Percentiles rank a stretch among this genome's conserved stretches.
phyloP scores from a whole-genome alignment of 352 stramenopile species.

The Albugo laibachii region DNA sequence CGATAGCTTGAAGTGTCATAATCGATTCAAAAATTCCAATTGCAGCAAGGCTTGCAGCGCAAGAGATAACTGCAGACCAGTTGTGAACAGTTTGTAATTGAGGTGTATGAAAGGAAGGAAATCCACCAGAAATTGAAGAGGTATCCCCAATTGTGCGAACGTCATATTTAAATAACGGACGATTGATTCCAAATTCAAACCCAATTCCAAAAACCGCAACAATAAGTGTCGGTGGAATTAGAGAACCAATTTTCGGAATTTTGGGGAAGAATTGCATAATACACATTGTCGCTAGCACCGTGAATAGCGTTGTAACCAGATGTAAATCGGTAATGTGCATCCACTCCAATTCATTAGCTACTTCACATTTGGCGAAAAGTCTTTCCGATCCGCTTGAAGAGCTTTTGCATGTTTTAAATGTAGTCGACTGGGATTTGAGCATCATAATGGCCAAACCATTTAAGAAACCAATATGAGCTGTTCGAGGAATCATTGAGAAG shows the following conservation, averaged over 20 bases:
- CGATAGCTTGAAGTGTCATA: constrained; percentile 85
- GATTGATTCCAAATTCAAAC: constrained; percentile 78
- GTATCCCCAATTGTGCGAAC: constrained; percentile 63
- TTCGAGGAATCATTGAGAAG: constrained; percentile 85
- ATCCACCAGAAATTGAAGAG: constrained; percentile 22
- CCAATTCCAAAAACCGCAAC: constrained; percentile 49
- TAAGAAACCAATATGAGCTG: constrained; percentile 91
- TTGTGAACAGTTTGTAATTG: constrained; percentile 15
- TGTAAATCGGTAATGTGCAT: constrained; percentile 31
- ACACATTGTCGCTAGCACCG: constrained; percentile 59
- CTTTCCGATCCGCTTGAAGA: constrained; percentile 13
- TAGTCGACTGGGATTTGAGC: constrained; percentile 84
- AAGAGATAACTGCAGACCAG: constrained; percentile 64
- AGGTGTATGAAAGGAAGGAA: constrained; percentile 31
- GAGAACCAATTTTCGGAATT: constrained; percentile 28
- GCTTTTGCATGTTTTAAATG: constrained; percentile 59
- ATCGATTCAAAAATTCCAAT: constrained; percentile 88
- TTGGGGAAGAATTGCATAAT: constrained; percentile 76
- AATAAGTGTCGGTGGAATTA: constrained; percentile 66
- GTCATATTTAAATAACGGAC: constrained; percentile 43
- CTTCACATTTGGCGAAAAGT: constrained; percentile 60
- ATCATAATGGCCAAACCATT: constrained; percentile 92
- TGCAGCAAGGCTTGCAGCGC: constrained; percentile 76
- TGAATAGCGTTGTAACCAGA: constrained; percentile 41
- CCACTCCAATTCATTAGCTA: constrained; percentile 41